These are phyloP conservation scores for Claviceps capensis DNA, from an alignment of 2,329 filamentous ascomycete species.

Conservation along the genomic window DNA sequence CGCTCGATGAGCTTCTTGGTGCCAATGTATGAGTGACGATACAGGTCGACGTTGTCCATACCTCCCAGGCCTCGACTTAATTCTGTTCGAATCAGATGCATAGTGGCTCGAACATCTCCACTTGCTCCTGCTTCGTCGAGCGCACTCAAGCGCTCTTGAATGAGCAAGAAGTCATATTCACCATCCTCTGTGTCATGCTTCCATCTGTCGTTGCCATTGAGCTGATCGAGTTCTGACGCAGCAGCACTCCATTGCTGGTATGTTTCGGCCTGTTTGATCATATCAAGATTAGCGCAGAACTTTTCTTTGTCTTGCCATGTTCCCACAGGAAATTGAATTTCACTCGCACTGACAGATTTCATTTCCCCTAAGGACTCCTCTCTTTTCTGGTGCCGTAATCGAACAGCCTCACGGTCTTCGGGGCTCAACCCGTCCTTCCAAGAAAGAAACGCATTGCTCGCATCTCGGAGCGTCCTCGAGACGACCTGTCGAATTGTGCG, in stretches of 20 bases:
- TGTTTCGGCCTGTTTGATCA: slow-evolving; percentile 42
- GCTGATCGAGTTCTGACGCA: slow-evolving; percentile 60
- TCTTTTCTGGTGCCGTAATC: slow-evolving; percentile 41
- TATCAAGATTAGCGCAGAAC: not conserved
- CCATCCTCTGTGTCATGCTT: slow-evolving; percentile 49
- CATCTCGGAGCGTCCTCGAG: slow-evolving; percentile 10
- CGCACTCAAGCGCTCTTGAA: slow-evolving; percentile 55
- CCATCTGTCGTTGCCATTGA: slow-evolving; percentile 75
- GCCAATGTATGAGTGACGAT: slow-evolving; percentile 71
- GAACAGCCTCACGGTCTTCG: slow-evolving; percentile 33
- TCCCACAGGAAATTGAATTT: not conserved
- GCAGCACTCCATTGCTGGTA: slow-evolving; percentile 61
- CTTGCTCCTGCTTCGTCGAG: slow-evolving; percentile 61
- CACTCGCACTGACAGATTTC: slow-evolving; percentile 41
- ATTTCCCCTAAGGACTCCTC: slow-evolving; percentile 50
- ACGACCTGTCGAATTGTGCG: slow-evolving; percentile 1
- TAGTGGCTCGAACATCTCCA: slow-evolving; percentile 62
- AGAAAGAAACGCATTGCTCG: slow-evolving; percentile 28
- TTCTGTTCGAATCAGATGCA: slow-evolving; percentile 67
- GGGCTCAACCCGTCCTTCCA: slow-evolving; percentile 39
- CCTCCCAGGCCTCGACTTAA: slow-evolving; percentile 70
- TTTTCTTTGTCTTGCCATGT: not conserved
- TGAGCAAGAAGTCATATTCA: slow-evolving; percentile 58
- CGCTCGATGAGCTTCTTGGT: slow-evolving; percentile 79
- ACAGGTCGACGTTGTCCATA: slow-evolving; percentile 73